Base-by-base conservation (phyloP, 768 basidiomycete genomes). In the Tephrocybe sp. region DNA sequence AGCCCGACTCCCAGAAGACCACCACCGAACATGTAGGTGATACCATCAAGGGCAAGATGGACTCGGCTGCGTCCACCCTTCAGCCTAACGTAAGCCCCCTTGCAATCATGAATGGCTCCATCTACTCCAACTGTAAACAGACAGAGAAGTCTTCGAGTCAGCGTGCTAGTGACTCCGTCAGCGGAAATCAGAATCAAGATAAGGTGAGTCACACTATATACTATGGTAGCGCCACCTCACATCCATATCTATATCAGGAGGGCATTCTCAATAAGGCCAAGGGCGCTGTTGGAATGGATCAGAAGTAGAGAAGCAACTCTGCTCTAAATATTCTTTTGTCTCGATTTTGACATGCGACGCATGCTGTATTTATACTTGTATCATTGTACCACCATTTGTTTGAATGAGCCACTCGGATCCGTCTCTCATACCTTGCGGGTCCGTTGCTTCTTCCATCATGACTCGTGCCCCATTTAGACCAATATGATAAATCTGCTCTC, bases 1-100 rank as follows among this genome's bases (percentile, higher is more conserved):
- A 83, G 81, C 81, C 82, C 58, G 82, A 84, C 57, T 78, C 76
- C 24, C 70, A 84, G 71, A 85, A 85, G 71, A 54, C 71, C n/a
- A 71, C 67, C 48, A 66, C 72, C 24, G 82, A 85, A 71, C 72
- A 81, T 17, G 56, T 70, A 7, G 65, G 73, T 41, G 84, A 85
- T 68, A 63, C 59, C 32, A 7, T 76, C 58, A 81, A 79, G 60
- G 77, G 80, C 53, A 68, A 62, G 46, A 53, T 63, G 36, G 83
- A 84, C 60, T 79, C 74, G 43, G 57, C 62, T 4, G 74, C 77
- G 1, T 79, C 79, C 20, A 70, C 74, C 37, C 1, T 75, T 14
- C 75, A 84, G 62, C 80, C 83, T 58, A 65, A 79, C 56, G 79
- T 78, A 10, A 51, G 69, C 59, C 12, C n/a, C n/a, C n/a, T n/a